Conservation (phyloP, 495 filamentous ascomycete species). For the Sporormia fimetaria region DNA sequence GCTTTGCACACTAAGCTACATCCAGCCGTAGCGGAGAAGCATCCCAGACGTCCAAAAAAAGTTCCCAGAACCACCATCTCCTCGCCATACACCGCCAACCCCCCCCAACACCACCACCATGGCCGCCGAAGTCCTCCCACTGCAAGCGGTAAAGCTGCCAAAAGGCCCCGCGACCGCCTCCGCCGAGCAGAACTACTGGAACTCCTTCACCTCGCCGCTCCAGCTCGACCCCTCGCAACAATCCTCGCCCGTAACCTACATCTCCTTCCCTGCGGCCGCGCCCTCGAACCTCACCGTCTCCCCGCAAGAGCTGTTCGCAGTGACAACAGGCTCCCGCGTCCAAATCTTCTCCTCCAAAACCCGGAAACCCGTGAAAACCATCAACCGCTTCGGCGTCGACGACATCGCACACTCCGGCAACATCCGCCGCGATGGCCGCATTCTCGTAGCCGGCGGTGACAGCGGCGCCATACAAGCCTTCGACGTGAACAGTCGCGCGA, state of each 20-base stretch:
- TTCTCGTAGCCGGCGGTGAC: conserved; percentile 83
- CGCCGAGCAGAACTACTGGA: conserved; percentile 91
- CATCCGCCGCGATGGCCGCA: conserved; percentile 75
- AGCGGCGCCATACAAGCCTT: conserved; percentile 88
- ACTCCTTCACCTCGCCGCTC: conserved; percentile 77
- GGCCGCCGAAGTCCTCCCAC: conserved; percentile 76
- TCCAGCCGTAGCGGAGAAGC: too few relatives aligned
- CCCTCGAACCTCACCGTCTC: conserved; percentile 38
- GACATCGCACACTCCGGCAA: conserved; percentile 78
- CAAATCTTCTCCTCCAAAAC: conserved; percentile 88
- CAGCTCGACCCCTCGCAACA: conserved; percentile 69
- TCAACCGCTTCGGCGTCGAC: conserved; percentile 64
- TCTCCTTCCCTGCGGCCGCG: conserved; percentile 59
- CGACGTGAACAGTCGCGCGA: conserved; percentile 75
- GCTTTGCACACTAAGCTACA: too few relatives aligned
- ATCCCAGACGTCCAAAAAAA: too few relatives aligned
- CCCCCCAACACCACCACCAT: conserved; percentile 37
- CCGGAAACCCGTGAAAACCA: conserved; percentile 78
- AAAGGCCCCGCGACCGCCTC: conserved; percentile 59
- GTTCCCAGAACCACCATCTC: not conserved
- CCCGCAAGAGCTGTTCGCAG: conserved; percentile 66
- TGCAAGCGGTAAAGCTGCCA: conserved; percentile 75
- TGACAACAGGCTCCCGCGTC: conserved; percentile 80
- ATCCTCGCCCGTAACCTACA: conserved; percentile 73
- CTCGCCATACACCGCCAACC: not conserved